These are phyloP conservation scores for Cardiospermum halicacabum DNA, from an alignment of 345 rosid species.

Conservation along the genomic window DNA sequence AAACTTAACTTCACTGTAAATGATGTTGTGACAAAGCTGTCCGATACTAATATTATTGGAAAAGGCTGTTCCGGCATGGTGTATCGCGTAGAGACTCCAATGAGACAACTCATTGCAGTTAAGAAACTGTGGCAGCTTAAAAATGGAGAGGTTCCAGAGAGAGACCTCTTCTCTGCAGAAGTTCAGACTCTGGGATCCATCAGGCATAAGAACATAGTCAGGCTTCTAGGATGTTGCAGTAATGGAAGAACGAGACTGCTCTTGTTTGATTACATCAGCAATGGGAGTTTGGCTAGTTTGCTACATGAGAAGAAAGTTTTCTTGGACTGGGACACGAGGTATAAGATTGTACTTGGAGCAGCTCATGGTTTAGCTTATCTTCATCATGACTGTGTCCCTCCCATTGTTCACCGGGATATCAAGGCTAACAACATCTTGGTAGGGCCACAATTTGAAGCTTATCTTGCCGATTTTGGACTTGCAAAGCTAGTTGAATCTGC, in stretches of 20 bases:
- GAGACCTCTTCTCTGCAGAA: conserved; percentile 66
- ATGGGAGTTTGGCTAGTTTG: conserved; percentile 59
- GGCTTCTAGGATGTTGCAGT: conserved; percentile 60
- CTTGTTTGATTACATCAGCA: conserved; percentile 60
- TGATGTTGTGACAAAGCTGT: conserved; percentile 41
- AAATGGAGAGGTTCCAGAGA: conserved; percentile 41
- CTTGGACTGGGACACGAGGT: conserved; percentile 68
- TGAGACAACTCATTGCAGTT: conserved; percentile 56
- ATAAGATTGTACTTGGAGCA: conserved; percentile 57
- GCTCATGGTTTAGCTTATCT: conserved; percentile 73
- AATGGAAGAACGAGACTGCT: conserved; percentile 59
- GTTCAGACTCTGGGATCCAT: conserved; percentile 62
- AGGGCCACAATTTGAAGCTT: conserved; percentile 62
- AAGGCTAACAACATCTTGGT: conserved; percentile 70
- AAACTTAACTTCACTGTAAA: conserved; percentile 54
- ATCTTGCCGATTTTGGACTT: conserved; percentile 66
- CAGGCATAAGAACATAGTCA: conserved; percentile 66
- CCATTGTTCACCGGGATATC: conserved; percentile 70
- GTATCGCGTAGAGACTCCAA: conserved; percentile 52
- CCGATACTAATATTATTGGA: conserved; percentile 54
- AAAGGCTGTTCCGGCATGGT: conserved; percentile 69
- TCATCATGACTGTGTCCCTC: conserved; percentile 69
- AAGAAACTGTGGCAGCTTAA: conserved; percentile 66
- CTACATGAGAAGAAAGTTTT: conserved; percentile 44
- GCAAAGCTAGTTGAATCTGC: conserved; percentile 55